Evolutionary conservation across 176 grass and related monocot species (phyloP), one percentile per base, ranked within the genome.

Genomic region (Musa beccarii): DNA sequence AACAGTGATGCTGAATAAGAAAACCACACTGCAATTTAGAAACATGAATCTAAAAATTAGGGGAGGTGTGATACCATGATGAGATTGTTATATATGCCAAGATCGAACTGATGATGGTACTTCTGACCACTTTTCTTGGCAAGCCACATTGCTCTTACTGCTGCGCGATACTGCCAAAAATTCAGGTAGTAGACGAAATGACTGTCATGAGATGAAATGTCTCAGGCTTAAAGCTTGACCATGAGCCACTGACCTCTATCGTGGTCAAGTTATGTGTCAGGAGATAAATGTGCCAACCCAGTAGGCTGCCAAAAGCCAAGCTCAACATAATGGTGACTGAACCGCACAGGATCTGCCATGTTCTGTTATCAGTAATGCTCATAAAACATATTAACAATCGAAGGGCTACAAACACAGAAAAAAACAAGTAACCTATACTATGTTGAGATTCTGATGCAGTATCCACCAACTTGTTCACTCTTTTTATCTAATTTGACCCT

Each of bases 261-360:
- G 95, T 94, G 76, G 90, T 94, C 90, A 91, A 85, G 88, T 98
- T 98, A 72, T 91, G 79, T 71, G 84, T 76, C 63, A 89, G 75
- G 64, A 98, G 90, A 84, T 91, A 98, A 52, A 94, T 86, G 71
- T 98, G 95, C 95, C 95, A 98, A 78, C 88, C 87, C 69, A 93
- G 80, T 43, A 93, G 74, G 86, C 84, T 91, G 69, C 90, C 87
- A 29, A 87, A 89, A 23, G 88, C 90, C 79, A 93, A 80, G 78
- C 82, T 87, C 84, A 98, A 87, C 12, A 76, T 85, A 84, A 89
- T 73, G 22, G 87, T 77, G 34, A 94, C 12, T 49, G 61, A 67
- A 71, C 88, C 95, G 2, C 75, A 84, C 56, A 86, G 79, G 63
- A 91, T 72, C 95, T 98, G 88, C 56, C 79, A 80, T 72, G 68